Conservation (phyloP, 2,329 filamentous ascomycete genomes). For the Pseudogymnoascus sp. region DNA sequence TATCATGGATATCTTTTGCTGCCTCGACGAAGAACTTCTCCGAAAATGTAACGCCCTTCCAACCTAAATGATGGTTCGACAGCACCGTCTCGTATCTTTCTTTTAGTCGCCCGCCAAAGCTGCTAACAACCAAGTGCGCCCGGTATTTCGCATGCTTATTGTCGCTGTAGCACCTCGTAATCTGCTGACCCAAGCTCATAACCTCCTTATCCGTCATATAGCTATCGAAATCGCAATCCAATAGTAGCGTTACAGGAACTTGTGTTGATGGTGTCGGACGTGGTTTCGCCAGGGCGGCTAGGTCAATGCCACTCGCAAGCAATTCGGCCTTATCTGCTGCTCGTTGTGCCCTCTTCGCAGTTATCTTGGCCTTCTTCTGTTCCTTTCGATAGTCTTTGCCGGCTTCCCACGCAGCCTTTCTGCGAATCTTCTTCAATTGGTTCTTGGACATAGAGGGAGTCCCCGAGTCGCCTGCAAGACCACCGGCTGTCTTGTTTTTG, state of each 20-base stretch:
- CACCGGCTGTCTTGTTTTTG: background rate
- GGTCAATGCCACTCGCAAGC: constrained; percentile 32
- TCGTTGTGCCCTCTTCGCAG: constrained; percentile 43
- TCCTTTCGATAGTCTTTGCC: constrained; percentile 52
- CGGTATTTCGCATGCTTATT: constrained; percentile 64
- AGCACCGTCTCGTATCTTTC: constrained; percentile 74
- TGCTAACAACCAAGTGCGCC: constrained; percentile 67
- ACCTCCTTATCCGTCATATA: constrained; percentile 84
- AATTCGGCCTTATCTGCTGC: constrained; percentile 39
- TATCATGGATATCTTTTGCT: constrained; percentile 55
- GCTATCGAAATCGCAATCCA: constrained; percentile 89
- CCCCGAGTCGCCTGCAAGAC: background rate
- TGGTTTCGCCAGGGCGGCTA: constrained; percentile 24
- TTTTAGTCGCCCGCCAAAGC: constrained; percentile 68
- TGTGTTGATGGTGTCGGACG: constrained; percentile 34
- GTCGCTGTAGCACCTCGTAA: constrained; percentile 84
- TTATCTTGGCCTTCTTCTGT: constrained; percentile 45
- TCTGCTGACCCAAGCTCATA: constrained; percentile 72
- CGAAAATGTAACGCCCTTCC: constrained; percentile 71
- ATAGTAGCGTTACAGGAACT: constrained; percentile 70
- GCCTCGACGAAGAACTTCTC: constrained; percentile 68
- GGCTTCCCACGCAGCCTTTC: constrained; percentile 68
- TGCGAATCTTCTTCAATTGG: constrained; percentile 71
- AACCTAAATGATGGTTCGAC: constrained; percentile 62
- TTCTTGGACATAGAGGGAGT: constrained; percentile 66